These are phyloP conservation scores for Coriaria nepalensis DNA, from an alignment of 306 rosid genomes.

Conservation along the genomic window DNA sequence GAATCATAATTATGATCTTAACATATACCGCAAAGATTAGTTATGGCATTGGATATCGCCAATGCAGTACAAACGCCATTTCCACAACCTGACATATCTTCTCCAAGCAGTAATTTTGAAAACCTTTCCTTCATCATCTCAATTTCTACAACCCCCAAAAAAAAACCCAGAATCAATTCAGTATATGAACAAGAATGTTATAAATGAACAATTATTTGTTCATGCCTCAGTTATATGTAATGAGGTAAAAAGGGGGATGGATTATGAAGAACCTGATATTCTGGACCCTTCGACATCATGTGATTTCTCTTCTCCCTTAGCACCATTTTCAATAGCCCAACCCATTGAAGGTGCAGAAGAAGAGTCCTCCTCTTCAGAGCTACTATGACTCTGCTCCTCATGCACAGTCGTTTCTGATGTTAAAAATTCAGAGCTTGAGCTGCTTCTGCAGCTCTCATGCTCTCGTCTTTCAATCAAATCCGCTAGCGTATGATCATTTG, in stretches of 20 bases:
- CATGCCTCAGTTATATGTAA: too few species aligned
- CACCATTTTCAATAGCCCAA: slow-evolving; percentile 37
- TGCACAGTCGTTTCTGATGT: slow-evolving; percentile 63
- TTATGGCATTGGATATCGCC: slow-evolving; percentile 20
- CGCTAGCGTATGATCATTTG: slow-evolving; percentile 21
- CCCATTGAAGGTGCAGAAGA: slow-evolving; percentile 57
- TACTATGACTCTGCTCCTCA: slow-evolving; percentile 66
- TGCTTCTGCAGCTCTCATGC: slow-evolving; percentile 62
- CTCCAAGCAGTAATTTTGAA: slow-evolving; percentile 17
- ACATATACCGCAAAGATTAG: slow-evolving; percentile 15
- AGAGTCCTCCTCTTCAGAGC: slow-evolving; percentile 41
- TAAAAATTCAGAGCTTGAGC: slow-evolving; percentile 59
- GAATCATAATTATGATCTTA: not conserved
- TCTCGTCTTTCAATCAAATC: slow-evolving; percentile 47
- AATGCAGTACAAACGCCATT: slow-evolving; percentile 17
- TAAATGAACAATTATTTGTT: too few species aligned
- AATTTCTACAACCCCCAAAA: slow-evolving; percentile 7
- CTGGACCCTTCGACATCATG: slow-evolving; percentile 31
- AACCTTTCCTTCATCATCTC: slow-evolving; percentile 20
- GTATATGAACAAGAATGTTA: not conserved
- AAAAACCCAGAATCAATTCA: not conserved
- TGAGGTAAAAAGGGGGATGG: not conserved
- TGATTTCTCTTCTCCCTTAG: slow-evolving; percentile 24
- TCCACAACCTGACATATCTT: slow-evolving; percentile 21
- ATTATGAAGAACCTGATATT: slow-evolving; percentile 39